phyloP scores from a whole-genome alignment of 352 stramenopile species.

The Globisporangium nagaii region DNA sequence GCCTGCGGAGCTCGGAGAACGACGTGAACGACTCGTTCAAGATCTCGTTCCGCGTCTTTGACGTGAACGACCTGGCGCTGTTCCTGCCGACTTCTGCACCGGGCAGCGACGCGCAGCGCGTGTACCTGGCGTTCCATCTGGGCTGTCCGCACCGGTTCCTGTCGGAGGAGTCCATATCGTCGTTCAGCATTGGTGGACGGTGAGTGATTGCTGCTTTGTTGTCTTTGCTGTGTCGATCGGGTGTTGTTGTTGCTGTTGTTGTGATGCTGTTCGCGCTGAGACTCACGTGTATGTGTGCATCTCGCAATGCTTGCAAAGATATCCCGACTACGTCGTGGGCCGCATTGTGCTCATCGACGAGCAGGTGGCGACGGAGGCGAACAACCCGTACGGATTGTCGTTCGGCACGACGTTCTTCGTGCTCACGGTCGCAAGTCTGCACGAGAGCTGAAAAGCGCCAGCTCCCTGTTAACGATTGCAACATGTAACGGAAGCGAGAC shows the following conservation, averaged over 20 bases:
- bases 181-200: conserved; percentile 79
- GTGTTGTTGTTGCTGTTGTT: not conserved
- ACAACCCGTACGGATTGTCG: conserved; percentile 79
- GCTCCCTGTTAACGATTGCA: too few species aligned
- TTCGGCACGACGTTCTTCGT: conserved; percentile 84
- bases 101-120: conserved; percentile 61
- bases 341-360: conserved; percentile 87
- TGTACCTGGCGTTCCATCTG: conserved; percentile 85
- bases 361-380: conserved; percentile 65
- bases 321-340: conserved; percentile 84
- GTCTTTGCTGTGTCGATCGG: not conserved
- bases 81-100: conserved; percentile 82
- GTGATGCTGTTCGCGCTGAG: not conserved
- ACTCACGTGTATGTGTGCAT: too few species aligned
- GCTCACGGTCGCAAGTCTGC: conserved; percentile 76
- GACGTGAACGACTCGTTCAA: conserved; percentile 66
- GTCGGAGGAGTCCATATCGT: conserved; percentile 85
- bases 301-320: too few species aligned
- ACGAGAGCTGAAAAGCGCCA: conserved; percentile 57
- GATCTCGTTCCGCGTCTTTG: conserved; percentile 84
- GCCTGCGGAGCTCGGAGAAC: conserved; percentile 53
- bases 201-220: conserved; percentile 14
- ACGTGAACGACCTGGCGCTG: conserved; percentile 74
- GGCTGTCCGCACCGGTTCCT: conserved; percentile 83
- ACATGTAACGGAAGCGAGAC: too few species aligned